Base-by-base conservation (phyloP, 129 eudicot genomes). In the Gnaphalium uliginosum region DNA sequence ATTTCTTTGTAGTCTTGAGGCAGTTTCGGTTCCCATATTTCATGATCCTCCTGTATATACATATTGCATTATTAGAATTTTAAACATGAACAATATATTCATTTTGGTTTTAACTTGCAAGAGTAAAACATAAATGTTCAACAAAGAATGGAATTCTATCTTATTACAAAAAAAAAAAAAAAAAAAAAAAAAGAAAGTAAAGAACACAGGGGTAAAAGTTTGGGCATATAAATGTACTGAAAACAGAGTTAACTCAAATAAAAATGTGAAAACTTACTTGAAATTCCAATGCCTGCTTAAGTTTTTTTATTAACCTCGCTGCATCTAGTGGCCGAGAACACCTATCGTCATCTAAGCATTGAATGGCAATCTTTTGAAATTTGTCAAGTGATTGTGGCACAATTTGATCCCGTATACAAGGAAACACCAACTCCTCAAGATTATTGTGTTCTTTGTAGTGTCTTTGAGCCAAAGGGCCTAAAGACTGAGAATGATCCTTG, bases 11-110 rank as follows among this genome's bases (percentile, higher is more conserved):
- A 63, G 35, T 63, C 41, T 29, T 25, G 2, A 25, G 35, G 39
- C 19, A 25, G 21, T 17, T 63, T 17, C 5, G 8, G 10, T 17
- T 63, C 68, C 41, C 68, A 63, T 24, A 63, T 63, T 26, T 63
- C 68, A 17, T 17, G 22, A 63, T 63, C 68, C 68, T 26, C 24
- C 68, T 63, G 41, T 63, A 63, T 63, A 62, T 14, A 43, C 13
- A n/a, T n/a, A n/a, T n/a, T n/a, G n/a, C n/a, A n/a, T n/a, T n/a
- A n/a, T n/a, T n/a, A n/a, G n/a, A n/a, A n/a, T n/a, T n/a, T n/a
- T n/a, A n/a, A n/a, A n/a, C n/a, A n/a, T n/a, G n/a, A n/a, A n/a
- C n/a, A 11, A 3, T 2, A 14, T 11, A 43, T 11, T 27, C 30
- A 27, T 1, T 27, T 27, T 27, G 30, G 1, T 27, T 27, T 27